Base-by-base conservation (phyloP, 768 basidiomycete genomes). In the Psilocybe cyanescens region DNA sequence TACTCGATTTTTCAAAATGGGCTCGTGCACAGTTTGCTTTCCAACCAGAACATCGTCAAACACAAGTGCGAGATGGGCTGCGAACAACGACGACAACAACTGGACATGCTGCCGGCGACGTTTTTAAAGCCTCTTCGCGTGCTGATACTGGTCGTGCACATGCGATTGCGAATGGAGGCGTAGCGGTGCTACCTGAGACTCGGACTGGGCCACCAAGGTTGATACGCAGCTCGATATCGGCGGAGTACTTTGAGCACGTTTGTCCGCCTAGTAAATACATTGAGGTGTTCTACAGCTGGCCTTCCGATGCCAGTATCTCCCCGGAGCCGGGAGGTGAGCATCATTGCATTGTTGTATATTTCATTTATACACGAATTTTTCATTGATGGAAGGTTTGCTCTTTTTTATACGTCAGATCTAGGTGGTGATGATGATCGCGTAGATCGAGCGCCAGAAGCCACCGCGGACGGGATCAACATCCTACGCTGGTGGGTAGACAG, bases 401-500 rank as follows among this genome's bases (percentile, higher is more conserved):
- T 24, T 24, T 24, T 24, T 24, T 2, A 24, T 71, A 74, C 0
- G 37, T 35, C 33, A 35, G 11, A 35, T 35, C 11, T 35, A 35
- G 33, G 33, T 35, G 33, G 3, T 35, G 33, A 35, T 11, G 33
- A 7, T 11, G 7, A 35, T 35, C 33, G 6, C 33, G 33, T 24
- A 44, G 9, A n/a, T 14, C 50, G 47, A 49, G 37, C 31, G 12
- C 81, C 79, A 5, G 69, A 63, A 3, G 72, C 61, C 37, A 70
- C 73, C 8, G 79, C 71, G 0, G 79, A 81, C 11, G 83, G 84
- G 0, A 60, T 57, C 11, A 72, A 67, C 11, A 74, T 87, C 1
- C 68, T 88, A 11, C 71, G 80, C 2, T 84, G 82, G 81, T 88
- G 86, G 85, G 70, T 72, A 2, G 56, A 75, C 0, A 70, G 73